Evolutionary conservation across 208 protist species (phyloP).

Genomic region (Crithidia thermophila): DNA sequence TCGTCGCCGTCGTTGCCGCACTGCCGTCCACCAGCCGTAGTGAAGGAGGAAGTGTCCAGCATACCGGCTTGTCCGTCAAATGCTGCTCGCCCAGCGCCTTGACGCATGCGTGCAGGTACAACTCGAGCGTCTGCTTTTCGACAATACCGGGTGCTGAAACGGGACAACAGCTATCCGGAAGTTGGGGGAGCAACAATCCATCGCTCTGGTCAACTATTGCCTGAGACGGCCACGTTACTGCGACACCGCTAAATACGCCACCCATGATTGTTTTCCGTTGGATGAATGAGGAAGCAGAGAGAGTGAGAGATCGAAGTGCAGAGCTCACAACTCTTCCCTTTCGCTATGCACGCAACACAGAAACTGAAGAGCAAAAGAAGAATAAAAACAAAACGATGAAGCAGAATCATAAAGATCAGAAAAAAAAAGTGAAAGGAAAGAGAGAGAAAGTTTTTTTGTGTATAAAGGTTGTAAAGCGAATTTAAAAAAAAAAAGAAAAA

Average conservation of each 20-base stretch:
- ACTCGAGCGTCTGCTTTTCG: neutral
- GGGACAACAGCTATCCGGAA: neutral
- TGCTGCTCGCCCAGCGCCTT: neutral
- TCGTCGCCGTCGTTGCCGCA: neutral
- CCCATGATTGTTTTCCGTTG: neutral
- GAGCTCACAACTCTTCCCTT: no score
- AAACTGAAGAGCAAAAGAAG: neutral
- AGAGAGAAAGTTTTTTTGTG: no score
- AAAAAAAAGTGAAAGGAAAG: neutral
- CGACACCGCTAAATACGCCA: neutral
- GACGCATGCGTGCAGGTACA: neutral
- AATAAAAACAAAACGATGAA: conserved; percentile 10
- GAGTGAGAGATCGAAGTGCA: no score
- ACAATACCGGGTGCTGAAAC: neutral
- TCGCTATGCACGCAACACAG: no score
- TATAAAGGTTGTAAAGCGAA: no score
- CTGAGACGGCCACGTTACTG: neutral
- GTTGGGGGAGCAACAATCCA: neutral
- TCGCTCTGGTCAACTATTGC: no score
- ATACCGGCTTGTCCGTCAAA: neutral
- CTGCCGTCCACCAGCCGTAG: neutral
- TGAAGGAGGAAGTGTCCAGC: neutral
- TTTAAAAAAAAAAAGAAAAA: conserved; percentile 13
- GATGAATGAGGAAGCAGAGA: neutral
- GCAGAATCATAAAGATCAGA: conserved; percentile 6